phyloP scores from a whole-genome alignment of 176 grass and related monocot genomes.

The Oryza rufipogon region DNA sequence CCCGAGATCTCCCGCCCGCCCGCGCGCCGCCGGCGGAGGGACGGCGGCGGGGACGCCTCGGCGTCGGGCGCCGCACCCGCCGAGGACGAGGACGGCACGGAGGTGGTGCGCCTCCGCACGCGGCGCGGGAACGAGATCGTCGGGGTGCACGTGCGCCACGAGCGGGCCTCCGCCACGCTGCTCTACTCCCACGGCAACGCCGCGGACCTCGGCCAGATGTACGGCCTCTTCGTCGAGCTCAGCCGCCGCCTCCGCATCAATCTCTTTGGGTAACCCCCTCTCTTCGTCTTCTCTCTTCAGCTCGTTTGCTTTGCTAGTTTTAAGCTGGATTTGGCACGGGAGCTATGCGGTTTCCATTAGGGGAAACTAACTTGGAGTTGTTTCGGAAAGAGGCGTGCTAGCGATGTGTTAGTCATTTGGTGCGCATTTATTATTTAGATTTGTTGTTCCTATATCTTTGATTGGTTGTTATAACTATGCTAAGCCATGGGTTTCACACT shows the following conservation, averaged over 20 bases:
- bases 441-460: slow-evolving; percentile 17
- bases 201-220: slow-evolving; percentile 73
- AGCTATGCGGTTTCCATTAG: slow-evolving; percentile 2
- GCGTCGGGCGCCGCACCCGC: slow-evolving; percentile 17
- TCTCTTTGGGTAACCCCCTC: slow-evolving; percentile 53
- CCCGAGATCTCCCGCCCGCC: slow-evolving; percentile 60
- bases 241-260: slow-evolving; percentile 67
- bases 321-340: slow-evolving; percentile 24
- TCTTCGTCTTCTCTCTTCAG: neutral
- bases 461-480: slow-evolving; percentile 11
- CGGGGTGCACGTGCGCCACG: slow-evolving; percentile 59
- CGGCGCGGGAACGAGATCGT: slow-evolving; percentile 74
- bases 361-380: slow-evolving; percentile 19
- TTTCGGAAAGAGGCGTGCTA: slow-evolving; percentile 23
- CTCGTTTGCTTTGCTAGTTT: neutral
- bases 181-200: slow-evolving; percentile 82
- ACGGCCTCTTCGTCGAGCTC: slow-evolving; percentile 70
- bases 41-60: slow-evolving; percentile 27
- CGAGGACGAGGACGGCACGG: slow-evolving; percentile 47
- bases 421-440: slow-evolving; percentile 50
- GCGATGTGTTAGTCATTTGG: slow-evolving; percentile 2
- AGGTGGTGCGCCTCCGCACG: slow-evolving; percentile 64
- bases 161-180: slow-evolving; percentile 60
- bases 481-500: neutral
- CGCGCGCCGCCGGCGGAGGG: slow-evolving; percentile 46